A percentile compares a stretch with the other conserved stretches of the same genome.
Evolutionary conservation across 352 stramenopile genomes (phyloP).

Genomic region (Thalassiosira mediterranea): DNA sequence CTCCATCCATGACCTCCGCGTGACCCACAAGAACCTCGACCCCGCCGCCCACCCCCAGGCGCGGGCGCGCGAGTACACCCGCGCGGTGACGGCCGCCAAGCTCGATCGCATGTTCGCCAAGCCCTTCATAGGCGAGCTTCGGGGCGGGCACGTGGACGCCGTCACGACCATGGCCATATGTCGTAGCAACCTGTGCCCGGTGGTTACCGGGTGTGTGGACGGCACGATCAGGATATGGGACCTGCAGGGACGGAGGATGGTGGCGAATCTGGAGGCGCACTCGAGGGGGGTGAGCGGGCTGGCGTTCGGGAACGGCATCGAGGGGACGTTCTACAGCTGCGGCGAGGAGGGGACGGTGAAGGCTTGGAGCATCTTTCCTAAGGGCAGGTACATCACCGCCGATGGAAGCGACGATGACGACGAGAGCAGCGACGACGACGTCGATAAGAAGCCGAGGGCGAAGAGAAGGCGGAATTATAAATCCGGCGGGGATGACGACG

Average conservation of each 20-base stretch:
- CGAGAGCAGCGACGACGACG: slow-evolving; percentile 1
- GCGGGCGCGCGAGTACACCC: slow-evolving; percentile 91
- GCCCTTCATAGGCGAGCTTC: slow-evolving; percentile 95
- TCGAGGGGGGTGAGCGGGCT: slow-evolving; percentile 92
- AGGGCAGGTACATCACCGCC: slow-evolving; percentile 21
- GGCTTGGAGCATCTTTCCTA: slow-evolving; percentile 61
- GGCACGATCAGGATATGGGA: slow-evolving; percentile 97
- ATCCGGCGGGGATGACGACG: slow-evolving; percentile 15
- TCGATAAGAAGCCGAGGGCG: slow-evolving; percentile 33
- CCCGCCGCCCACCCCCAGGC: slow-evolving; percentile 85
- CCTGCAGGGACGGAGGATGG: slow-evolving; percentile 90
- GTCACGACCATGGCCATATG: slow-evolving; percentile 92
- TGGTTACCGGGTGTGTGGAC: slow-evolving; percentile 83
- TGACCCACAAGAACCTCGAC: slow-evolving; percentile 96
- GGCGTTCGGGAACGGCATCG: slow-evolving; percentile 76
- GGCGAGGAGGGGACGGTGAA: slow-evolving; percentile 70
- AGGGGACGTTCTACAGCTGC: slow-evolving; percentile 78
- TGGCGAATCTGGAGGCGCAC: slow-evolving; percentile 92
- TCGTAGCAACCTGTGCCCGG: slow-evolving; percentile 89
- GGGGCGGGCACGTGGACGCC: slow-evolving; percentile 95
- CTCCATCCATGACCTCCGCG: slow-evolving; percentile 90
- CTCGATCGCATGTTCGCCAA: slow-evolving; percentile 97
- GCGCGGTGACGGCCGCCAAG: slow-evolving; percentile 96
- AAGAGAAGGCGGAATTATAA: slow-evolving; percentile 7
- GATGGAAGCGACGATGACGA: slow-evolving; percentile 12